phyloP scores from a whole-genome alignment of 495 filamentous ascomycete genomes.

The Penicillium odoratum region DNA sequence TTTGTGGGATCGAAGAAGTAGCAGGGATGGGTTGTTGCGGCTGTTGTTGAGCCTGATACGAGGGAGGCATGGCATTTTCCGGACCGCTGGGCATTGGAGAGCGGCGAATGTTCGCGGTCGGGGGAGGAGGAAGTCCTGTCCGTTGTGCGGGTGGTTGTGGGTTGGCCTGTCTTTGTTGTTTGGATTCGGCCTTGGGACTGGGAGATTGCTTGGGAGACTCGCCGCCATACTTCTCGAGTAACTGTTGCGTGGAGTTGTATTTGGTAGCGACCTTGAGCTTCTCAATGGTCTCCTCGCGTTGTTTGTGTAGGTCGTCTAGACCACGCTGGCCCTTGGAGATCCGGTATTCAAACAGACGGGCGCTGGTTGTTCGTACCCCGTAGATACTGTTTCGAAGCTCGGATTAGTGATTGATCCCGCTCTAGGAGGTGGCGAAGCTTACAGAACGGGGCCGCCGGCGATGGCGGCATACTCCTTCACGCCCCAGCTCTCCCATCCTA shows the following conservation, averaged over 20 bases:
- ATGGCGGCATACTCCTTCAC: slow-evolving; percentile 73
- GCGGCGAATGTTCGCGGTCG: slow-evolving; percentile 78
- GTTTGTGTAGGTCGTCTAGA: slow-evolving; percentile 71
- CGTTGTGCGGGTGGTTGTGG: slow-evolving; percentile 37
- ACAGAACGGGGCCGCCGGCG: slow-evolving; percentile 77
- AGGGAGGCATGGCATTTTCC: slow-evolving; percentile 19
- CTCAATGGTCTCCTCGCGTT: slow-evolving; percentile 84
- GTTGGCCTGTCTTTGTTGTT: slow-evolving; percentile 24
- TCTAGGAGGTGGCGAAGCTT: slow-evolving; percentile 24
- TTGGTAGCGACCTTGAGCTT: slow-evolving; percentile 92
- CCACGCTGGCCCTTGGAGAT: slow-evolving; percentile 63
- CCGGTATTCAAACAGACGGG: slow-evolving; percentile 77
- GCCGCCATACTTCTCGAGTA: slow-evolving; percentile 92
- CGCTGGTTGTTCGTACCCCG: slow-evolving; percentile 56
- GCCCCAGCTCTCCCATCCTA: slow-evolving; percentile 82
- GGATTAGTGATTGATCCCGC: not conserved
- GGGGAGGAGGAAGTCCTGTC: slow-evolving; percentile 69
- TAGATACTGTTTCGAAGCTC: slow-evolving; percentile 57
- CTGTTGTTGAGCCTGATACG: slow-evolving; percentile 18
- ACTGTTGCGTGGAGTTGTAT: slow-evolving; percentile 89
- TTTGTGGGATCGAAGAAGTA: slow-evolving; percentile 17
- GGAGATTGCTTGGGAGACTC: slow-evolving; percentile 49
- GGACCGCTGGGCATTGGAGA: slow-evolving; percentile 13
- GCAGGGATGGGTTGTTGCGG: slow-evolving; percentile 16
- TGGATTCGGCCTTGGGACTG: slow-evolving; percentile 33